These are phyloP conservation scores for Nepenthes alata DNA, from an alignment of 179 eudicot species.

Conservation along the genomic window DNA sequence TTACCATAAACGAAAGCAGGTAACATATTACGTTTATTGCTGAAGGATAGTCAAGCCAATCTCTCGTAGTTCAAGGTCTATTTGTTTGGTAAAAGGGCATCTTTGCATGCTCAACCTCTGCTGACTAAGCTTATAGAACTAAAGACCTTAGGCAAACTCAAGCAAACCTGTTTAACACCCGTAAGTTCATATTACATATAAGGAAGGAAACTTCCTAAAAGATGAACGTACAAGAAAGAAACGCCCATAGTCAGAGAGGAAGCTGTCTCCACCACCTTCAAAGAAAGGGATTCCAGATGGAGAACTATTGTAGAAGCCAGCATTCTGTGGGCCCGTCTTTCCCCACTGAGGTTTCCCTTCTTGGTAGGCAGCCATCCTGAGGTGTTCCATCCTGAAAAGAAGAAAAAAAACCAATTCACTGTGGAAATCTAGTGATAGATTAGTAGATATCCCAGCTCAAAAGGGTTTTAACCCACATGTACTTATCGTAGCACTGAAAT, in stretches of 20 bases:
- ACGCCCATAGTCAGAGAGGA: conserved; percentile 50
- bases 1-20: too few relatives aligned
- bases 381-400: conserved; percentile 43
- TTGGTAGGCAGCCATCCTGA: conserved; percentile 30
- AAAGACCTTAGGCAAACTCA: too few relatives aligned
- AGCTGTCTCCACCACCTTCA: conserved; percentile 39
- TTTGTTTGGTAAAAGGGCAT: too few relatives aligned
- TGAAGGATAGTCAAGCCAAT: too few relatives aligned
- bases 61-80: too few relatives aligned
- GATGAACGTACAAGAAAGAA: conserved; percentile 54
- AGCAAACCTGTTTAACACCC: too few relatives aligned
- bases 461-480: conserved; percentile 30
- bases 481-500: conserved; percentile 58
- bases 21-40: too few relatives aligned
- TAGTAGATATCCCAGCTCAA: neutral
- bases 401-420: neutral
- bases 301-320: conserved; percentile 41
- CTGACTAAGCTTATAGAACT: too few relatives aligned
- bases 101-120: too few relatives aligned
- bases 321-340: conserved; percentile 36
- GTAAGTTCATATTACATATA: too few relatives aligned
- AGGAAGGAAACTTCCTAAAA: conserved; percentile 9
- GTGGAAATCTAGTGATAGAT: neutral
- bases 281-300: conserved; percentile 45
- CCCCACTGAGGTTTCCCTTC: conserved; percentile 63